A percentile compares a stretch with the other conserved stretches of the same genome.
Conservation (phyloP, 2,329 filamentous ascomycete species). For the Alternaria rosae region DNA sequence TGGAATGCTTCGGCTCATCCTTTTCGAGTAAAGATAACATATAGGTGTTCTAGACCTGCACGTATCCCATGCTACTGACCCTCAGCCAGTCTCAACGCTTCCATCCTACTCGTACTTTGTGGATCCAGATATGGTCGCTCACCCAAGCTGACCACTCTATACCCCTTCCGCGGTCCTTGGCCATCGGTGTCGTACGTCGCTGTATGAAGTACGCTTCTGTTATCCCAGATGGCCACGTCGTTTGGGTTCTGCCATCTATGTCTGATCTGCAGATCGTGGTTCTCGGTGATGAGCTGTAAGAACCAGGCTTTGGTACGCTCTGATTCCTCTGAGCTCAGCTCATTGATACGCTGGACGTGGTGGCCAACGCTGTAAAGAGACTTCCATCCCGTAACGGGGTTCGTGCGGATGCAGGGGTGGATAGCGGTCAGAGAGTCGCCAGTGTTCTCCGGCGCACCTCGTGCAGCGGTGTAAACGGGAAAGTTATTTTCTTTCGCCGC, state of each 20-base stretch:
- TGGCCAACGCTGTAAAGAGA: slow-evolving; percentile 59
- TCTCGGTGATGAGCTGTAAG: slow-evolving; percentile 52
- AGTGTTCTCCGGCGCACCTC: slow-evolving; percentile 64
- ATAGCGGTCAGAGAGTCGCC: slow-evolving; percentile 59
- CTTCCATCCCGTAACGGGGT: slow-evolving; percentile 46
- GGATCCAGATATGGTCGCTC: slow-evolving; percentile 65
- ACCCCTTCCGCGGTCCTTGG: slow-evolving; percentile 62
- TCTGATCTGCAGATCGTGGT: slow-evolving; percentile 61
- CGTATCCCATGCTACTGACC: background rate
- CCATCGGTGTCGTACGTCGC: slow-evolving; percentile 68
- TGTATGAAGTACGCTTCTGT: slow-evolving; percentile 64
- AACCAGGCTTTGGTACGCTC: slow-evolving; percentile 55
- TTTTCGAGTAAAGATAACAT: background rate
- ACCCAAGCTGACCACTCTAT: slow-evolving; percentile 64
- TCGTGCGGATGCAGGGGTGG: slow-evolving; percentile 65
- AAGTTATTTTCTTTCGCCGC: slow-evolving; percentile 52
- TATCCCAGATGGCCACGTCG: slow-evolving; percentile 69
- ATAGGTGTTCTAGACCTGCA: background rate
- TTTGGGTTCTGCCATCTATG: slow-evolving; percentile 60
- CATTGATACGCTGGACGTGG: slow-evolving; percentile 54
- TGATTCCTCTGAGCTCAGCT: slow-evolving; percentile 54
- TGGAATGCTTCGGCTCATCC: background rate
- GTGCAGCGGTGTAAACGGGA: slow-evolving; percentile 56
- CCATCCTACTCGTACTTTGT: slow-evolving; percentile 56
- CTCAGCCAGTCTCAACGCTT: slow-evolving; percentile 30